Evolutionary conservation across 192 early-diverging fungal species (phyloP).

Genomic region (Coemansia sp.): DNA sequence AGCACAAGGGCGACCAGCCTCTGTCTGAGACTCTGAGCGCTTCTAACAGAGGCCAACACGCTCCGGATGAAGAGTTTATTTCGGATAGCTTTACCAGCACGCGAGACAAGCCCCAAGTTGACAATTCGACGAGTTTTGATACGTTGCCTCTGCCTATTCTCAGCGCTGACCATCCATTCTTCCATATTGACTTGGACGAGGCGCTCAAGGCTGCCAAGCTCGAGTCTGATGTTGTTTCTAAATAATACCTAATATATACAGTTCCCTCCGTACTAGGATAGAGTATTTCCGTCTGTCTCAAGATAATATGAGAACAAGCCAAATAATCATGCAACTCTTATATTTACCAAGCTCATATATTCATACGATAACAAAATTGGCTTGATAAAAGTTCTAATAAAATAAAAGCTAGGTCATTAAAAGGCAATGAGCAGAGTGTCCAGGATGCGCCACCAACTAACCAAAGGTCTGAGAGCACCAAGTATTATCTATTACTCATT

Average conservation of each 20-base stretch:
- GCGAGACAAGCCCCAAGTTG: neutral
- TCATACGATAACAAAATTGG: too few relatives aligned
- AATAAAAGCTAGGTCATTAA: too few relatives aligned
- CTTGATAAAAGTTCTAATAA: too few relatives aligned
- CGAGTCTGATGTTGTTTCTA: slow-evolving; percentile 8
- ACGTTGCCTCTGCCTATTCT: slow-evolving; percentile 36
- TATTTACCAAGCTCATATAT: too few relatives aligned
- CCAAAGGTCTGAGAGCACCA: too few relatives aligned
- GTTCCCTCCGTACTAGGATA: too few relatives aligned
- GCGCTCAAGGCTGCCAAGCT: slow-evolving; percentile 34
- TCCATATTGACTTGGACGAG: slow-evolving; percentile 53
- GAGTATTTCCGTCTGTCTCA: too few relatives aligned
- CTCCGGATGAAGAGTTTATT: neutral
- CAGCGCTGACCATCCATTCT: slow-evolving; percentile 37
- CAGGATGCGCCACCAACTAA: too few relatives aligned
- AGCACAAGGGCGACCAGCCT: slow-evolving; percentile 16
- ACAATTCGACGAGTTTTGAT: slow-evolving; percentile 24
- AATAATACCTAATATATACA: neutral
- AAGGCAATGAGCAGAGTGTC: too few relatives aligned
- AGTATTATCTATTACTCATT: too few relatives aligned
- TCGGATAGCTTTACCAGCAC: neutral
- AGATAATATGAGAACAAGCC: too few relatives aligned
- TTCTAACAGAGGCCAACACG: neutral
- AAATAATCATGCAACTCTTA: too few relatives aligned
- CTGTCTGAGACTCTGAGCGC: slow-evolving; percentile 11